These are phyloP conservation scores for Coccomyxa subellipsoidea DNA, from an alignment of 163 green algal genomes.

Conservation along the genomic window DNA sequence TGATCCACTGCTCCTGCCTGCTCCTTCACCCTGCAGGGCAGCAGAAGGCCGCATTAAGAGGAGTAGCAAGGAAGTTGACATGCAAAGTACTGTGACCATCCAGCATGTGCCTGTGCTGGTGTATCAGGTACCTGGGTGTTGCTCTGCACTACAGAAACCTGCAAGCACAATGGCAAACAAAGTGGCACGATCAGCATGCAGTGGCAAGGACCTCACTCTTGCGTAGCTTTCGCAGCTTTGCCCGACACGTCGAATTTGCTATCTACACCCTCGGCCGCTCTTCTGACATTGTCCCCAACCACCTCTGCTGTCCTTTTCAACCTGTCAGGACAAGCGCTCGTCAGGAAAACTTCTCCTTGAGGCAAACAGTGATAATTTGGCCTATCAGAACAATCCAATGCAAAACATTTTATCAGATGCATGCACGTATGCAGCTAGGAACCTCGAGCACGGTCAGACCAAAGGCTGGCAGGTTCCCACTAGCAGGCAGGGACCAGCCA, in stretches of 20 bases:
- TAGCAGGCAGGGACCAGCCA: no score
- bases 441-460: no score
- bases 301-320: slow-evolving; percentile 4
- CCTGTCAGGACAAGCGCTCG: background rate
- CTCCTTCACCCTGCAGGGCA: background rate
- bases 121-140: no score
- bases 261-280: background rate
- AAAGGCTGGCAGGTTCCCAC: no score
- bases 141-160: no score
- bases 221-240: slow-evolving; percentile 12
- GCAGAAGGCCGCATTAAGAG: background rate
- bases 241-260: slow-evolving; percentile 15
- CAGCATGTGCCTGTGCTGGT: background rate
- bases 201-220: background rate
- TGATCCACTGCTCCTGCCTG: slow-evolving; percentile 3
- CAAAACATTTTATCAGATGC: background rate
- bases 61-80: background rate
- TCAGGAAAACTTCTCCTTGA: background rate
- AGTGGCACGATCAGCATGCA: background rate
- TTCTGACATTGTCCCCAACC: slow-evolving; percentile 2
- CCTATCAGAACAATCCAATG: no score
- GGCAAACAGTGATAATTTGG: background rate
- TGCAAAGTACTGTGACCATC: background rate
- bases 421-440: no score
- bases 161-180: background rate